phyloP scores from a whole-genome alignment of 371 early-diverging fungal species.

The Apophysomyces variabilis region DNA sequence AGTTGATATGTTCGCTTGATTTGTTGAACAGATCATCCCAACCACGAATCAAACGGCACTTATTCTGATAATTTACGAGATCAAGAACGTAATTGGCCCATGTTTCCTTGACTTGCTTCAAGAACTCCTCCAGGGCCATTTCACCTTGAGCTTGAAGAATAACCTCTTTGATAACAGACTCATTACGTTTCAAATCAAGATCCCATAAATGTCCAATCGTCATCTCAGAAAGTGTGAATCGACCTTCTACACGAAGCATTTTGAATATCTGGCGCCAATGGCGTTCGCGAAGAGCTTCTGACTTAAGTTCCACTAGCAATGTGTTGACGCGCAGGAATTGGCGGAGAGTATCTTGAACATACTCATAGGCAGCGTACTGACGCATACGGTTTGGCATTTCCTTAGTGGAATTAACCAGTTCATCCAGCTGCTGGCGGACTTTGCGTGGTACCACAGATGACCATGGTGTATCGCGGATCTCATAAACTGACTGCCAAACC shows the following conservation, averaged over 20 bases:
- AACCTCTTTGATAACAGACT: conserved; percentile 82
- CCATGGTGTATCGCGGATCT: conserved; percentile 91
- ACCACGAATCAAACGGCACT: conserved; percentile 93
- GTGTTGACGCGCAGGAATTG: conserved; percentile 81
- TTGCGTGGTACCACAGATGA: conserved; percentile 88
- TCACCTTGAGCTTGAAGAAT: conserved; percentile 96
- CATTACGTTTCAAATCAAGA: conserved; percentile 88
- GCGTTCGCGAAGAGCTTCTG: conserved; percentile 95
- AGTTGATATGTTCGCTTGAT: conserved; percentile 93
- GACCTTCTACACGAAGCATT: conserved; percentile 74
- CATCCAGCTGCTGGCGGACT: conserved; percentile 86
- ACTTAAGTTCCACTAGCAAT: conserved; percentile 89
- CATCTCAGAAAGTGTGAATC: conserved; percentile 78
- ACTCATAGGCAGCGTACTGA: conserved; percentile 97
- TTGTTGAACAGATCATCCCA: conserved; percentile 98
- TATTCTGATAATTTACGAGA: conserved; percentile 96
- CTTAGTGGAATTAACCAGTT: conserved; percentile 80
- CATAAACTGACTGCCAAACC: conserved; percentile 85
- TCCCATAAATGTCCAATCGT: conserved; percentile 97
- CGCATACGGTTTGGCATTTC: conserved; percentile 95
- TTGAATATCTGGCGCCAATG: conserved; percentile 97
- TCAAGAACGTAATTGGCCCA: conserved; percentile 94
- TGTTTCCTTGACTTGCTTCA: conserved; percentile 87
- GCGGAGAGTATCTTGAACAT: conserved; percentile 85
- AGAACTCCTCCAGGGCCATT: conserved; percentile 98